These are phyloP conservation scores for Borovskyia barvae DNA, from an alignment of 208 protist genomes.

Conservation along the genomic window DNA sequence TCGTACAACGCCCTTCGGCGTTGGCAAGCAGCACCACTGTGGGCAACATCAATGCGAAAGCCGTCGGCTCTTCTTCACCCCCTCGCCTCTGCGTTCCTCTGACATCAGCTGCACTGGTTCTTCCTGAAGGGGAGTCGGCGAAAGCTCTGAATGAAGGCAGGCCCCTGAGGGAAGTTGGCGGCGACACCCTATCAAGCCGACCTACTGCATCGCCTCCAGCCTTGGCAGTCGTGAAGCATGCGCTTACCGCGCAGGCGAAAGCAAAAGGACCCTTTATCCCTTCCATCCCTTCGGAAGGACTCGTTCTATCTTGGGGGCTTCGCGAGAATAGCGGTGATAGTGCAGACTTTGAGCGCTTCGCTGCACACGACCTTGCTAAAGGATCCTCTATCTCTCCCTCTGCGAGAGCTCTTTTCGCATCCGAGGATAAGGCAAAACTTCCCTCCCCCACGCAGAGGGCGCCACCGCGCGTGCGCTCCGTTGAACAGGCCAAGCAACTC, in stretches of 20 bases:
- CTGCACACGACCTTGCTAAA: too few relatives aligned
- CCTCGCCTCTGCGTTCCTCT: not conserved
- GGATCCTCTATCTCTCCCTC: too few relatives aligned
- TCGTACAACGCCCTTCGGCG: too few relatives aligned
- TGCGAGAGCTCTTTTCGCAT: too few relatives aligned
- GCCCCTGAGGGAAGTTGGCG: not conserved
- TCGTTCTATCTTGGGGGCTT: constrained; percentile 6
- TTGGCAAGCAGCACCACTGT: too few relatives aligned
- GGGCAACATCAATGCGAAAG: too few relatives aligned
- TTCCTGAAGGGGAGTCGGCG: not conserved
- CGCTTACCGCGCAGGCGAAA: constrained; percentile 5
- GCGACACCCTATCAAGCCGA: not conserved
- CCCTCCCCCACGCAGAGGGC: too few relatives aligned
- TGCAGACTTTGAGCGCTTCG: too few relatives aligned
- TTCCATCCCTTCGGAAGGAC: constrained; percentile 14
- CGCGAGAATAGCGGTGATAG: not conserved
- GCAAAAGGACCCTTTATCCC: constrained; percentile 8
- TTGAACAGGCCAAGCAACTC: constrained; percentile 26
- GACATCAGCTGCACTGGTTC: not conserved
- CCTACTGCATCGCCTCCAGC: not conserved
- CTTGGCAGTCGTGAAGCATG: constrained; percentile 3
- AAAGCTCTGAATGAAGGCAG: not conserved
- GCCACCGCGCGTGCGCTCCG: too few relatives aligned
- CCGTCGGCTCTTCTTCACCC: too few relatives aligned
- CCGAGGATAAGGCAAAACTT: too few relatives aligned